phyloP scores from a whole-genome alignment of 306 rosid genomes.

The Corylus americana region DNA sequence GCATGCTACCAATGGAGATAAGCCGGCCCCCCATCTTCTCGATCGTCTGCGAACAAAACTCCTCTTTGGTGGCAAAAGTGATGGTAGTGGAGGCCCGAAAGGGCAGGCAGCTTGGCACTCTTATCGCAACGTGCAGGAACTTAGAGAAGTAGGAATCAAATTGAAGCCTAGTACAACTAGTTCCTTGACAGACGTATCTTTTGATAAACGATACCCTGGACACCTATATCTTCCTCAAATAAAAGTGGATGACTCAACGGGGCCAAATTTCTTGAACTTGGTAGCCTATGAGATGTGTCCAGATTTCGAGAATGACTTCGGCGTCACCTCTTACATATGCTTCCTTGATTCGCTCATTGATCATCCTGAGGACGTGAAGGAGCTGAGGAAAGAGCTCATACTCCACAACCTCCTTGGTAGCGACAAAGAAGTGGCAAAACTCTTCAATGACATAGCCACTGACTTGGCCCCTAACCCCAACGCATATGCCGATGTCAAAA shows the following conservation, averaged over 20 bases:
- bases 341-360: conserved; percentile 46
- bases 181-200: conserved; percentile 3
- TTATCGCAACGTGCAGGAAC: background rate
- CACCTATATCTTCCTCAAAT: conserved; percentile 14
- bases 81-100: no score
- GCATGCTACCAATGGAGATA: no score
- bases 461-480: conserved; percentile 12
- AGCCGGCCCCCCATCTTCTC: conserved; percentile 11
- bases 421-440: conserved; percentile 37
- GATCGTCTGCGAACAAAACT: background rate
- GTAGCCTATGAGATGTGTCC: conserved; percentile 47
- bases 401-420: conserved; percentile 36
- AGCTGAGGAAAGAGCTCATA: conserved; percentile 13
- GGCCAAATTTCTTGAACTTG: conserved; percentile 16
- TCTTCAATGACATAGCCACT: conserved; percentile 27
- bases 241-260: conserved; percentile 10
- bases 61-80: no score
- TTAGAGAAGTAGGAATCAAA: background rate
- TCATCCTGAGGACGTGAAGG: conserved; percentile 30
- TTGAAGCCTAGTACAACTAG: background rate
- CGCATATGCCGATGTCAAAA: background rate
- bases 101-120: no score
- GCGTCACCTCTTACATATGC: conserved; percentile 21
- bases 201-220: background rate
- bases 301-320: conserved; percentile 30